These are phyloP conservation scores for Arxiozyma slooffiae DNA, from an alignment of 1,139 yeast species.

Conservation along the genomic window DNA sequence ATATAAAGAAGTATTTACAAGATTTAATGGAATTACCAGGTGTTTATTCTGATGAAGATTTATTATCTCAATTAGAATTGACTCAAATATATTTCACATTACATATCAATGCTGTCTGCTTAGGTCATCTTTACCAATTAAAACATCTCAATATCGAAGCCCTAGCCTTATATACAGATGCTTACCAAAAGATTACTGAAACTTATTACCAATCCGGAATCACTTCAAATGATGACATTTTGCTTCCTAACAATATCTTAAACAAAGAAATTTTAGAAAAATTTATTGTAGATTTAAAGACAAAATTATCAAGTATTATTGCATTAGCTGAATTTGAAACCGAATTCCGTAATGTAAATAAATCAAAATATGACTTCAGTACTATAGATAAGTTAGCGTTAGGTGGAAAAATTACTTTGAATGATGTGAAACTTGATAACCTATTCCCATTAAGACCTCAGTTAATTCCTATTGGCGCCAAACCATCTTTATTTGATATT, in stretches of 20 bases:
- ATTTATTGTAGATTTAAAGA: slow-evolving; percentile 13
- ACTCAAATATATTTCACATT: slow-evolving; percentile 17
- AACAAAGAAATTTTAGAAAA: slow-evolving; percentile 11
- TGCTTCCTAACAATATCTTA: slow-evolving; percentile 17
- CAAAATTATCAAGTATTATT: slow-evolving; percentile 21
- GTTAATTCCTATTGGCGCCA: slow-evolving; percentile 53
- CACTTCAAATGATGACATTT: slow-evolving; percentile 8
- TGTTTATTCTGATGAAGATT: slow-evolving; percentile 73
- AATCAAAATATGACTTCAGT: slow-evolving; percentile 7
- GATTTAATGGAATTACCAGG: slow-evolving; percentile 78
- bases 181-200: slow-evolving; percentile 10
- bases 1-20: slow-evolving; percentile 29
- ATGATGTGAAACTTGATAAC: slow-evolving; percentile 33
- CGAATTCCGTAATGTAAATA: slow-evolving; percentile 1
- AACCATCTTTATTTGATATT: slow-evolving; percentile 84
- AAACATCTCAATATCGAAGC: slow-evolving; percentile 25
- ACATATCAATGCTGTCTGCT: slow-evolving; percentile 19
- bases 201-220: slow-evolving; percentile 10
- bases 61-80: slow-evolving; percentile 43
- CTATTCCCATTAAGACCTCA: slow-evolving; percentile 42
- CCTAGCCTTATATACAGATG: slow-evolving; percentile 24
- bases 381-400: slow-evolving; percentile 38
- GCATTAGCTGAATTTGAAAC: slow-evolving; percentile 29
- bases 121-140: slow-evolving; percentile 24
- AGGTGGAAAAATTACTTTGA: slow-evolving; percentile 16